A percentile compares a stretch with the other conserved stretches of the same genome.
These are phyloP conservation scores for Naganishia vishniacii DNA, from an alignment of 768 basidiomycete species.

Conservation along the genomic window DNA sequence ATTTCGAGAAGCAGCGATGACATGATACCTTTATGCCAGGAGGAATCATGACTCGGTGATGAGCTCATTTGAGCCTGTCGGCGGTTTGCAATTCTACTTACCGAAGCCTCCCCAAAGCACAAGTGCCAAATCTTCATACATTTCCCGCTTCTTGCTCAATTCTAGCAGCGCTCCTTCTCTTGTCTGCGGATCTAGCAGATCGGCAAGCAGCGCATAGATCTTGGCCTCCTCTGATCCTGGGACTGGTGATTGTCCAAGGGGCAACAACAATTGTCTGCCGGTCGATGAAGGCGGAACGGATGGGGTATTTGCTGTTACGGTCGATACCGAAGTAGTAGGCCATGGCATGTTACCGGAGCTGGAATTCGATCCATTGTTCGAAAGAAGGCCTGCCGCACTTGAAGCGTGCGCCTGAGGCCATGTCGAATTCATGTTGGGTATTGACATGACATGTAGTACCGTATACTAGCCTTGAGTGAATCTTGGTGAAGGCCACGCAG, in stretches of 20 bases:
- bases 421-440: slow-evolving; percentile 22
- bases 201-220: slow-evolving; percentile 77
- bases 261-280: slow-evolving; percentile 43
- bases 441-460: slow-evolving; percentile 19
- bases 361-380: slow-evolving; percentile 1
- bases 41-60: not conserved
- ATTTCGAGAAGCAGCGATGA: slow-evolving; percentile 95
- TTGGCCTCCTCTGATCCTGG: slow-evolving; percentile 61
- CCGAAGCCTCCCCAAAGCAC: slow-evolving; percentile 74
- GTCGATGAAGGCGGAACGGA: slow-evolving; percentile 31
- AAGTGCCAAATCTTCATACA: slow-evolving; percentile 95
- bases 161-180: slow-evolving; percentile 87
- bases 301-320: slow-evolving; percentile 3
- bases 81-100: not conserved
- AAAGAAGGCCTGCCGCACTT: slow-evolving; percentile 17
- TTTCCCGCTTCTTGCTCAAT: slow-evolving; percentile 96
- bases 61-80: not conserved
- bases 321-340: not conserved
- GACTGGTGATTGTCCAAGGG: slow-evolving; percentile 40
- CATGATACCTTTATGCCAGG: slow-evolving; percentile 75
- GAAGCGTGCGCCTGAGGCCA: slow-evolving; percentile 17
- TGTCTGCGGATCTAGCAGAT: slow-evolving; percentile 54
- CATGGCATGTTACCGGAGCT: slow-evolving; percentile 1
- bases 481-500: not conserved
- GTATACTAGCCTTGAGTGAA: not conserved